A percentile compares a stretch with the other conserved stretches of the same genome.
Conservation (phyloP, 257 asterid genomes). For the Linderniella brevidens region DNA sequence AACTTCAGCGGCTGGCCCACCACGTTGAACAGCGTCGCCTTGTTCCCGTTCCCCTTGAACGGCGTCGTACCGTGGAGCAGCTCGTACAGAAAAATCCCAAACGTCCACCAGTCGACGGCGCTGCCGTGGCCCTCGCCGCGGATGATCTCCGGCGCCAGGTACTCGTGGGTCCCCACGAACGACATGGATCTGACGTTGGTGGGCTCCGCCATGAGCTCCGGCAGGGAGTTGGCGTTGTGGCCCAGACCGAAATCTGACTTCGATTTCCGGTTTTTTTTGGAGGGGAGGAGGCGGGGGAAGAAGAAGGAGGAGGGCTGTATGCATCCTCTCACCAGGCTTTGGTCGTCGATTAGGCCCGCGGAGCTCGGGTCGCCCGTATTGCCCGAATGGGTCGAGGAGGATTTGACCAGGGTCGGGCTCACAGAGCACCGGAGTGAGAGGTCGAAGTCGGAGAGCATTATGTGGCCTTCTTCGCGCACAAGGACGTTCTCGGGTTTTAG, state of each 20-base stretch:
- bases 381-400: conserved; percentile 40
- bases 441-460: conserved; percentile 84
- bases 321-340: conserved; percentile 17
- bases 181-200: conserved; percentile 36
- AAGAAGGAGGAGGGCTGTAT: conserved; percentile 30
- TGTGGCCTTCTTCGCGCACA: conserved; percentile 70
- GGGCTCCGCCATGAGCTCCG: conserved; percentile 42
- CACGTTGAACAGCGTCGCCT: conserved; percentile 24
- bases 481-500: conserved; percentile 75
- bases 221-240: conserved; percentile 20
- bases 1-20: conserved; percentile 36
- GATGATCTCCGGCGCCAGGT: conserved; percentile 38
- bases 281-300: conserved; percentile 27
- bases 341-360: conserved; percentile 16
- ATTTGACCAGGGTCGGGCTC: conserved; percentile 63
- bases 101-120: conserved; percentile 47
- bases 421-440: conserved; percentile 74
- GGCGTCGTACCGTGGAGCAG: conserved; percentile 28
- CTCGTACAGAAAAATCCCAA: conserved; percentile 33
- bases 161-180: conserved; percentile 37
- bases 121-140: conserved; percentile 46
- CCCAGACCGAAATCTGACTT: conserved; percentile 34
- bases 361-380: conserved; percentile 10
- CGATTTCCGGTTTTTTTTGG: conserved; percentile 32
- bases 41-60: conserved; percentile 29